Evolutionary conservation across 2,329 filamentous ascomycete genomes (phyloP).

Genomic region (Sphaerulina musiva): DNA sequence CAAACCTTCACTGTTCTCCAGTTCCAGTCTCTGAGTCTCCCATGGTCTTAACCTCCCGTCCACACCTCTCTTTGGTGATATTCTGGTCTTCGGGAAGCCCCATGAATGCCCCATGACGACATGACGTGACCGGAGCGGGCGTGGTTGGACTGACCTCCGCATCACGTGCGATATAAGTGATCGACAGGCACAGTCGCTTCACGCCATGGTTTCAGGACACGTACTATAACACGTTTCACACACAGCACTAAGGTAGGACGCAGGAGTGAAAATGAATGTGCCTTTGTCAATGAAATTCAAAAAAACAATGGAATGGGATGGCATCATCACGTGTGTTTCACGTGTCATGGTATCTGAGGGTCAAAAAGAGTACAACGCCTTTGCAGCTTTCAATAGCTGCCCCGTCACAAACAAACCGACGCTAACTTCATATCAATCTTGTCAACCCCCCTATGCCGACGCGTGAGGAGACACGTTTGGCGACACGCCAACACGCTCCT

Average conservation of each 20-base stretch:
- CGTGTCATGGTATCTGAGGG: background rate
- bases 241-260: background rate
- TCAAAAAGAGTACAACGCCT: background rate
- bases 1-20: background rate
- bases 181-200: background rate
- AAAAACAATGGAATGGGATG: background rate
- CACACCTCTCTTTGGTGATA: too few species aligned
- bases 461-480: slow-evolving; percentile 25
- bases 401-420: background rate
- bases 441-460: background rate
- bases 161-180: background rate
- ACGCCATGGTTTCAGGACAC: too few species aligned
- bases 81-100: too few species aligned
- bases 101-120: too few species aligned
- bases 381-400: background rate
- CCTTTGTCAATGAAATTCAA: background rate
- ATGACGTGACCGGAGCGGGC: too few species aligned
- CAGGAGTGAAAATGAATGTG: too few species aligned
- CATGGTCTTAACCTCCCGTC: too few species aligned
- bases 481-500: slow-evolving; percentile 84
- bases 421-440: background rate
- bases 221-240: background rate
- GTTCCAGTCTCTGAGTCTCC: too few species aligned
- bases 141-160: too few species aligned
- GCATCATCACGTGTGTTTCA: background rate